Evolutionary conservation across 768 basidiomycete species (phyloP), one percentile per base, ranked within the genome.

Genomic region (Lepiota venenata): DNA sequence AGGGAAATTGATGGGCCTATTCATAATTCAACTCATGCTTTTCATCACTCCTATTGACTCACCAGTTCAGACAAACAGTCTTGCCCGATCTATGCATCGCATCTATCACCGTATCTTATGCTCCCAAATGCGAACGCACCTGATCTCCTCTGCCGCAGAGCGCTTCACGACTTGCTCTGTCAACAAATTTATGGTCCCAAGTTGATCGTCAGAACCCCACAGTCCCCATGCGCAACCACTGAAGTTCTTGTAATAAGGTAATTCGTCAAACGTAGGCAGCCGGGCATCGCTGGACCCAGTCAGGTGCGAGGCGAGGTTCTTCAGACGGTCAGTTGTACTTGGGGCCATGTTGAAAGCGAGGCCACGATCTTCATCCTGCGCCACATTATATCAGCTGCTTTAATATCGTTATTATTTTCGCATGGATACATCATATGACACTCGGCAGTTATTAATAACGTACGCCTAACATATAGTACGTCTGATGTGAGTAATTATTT

Each of bases 161-260:
- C 68, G 67, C 60, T 77, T 72, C n/a, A 87, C 82, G n/a, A 85
- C 76, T 10, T 79, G 77, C 18, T 79, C 77, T 1, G 86, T 86
- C 36, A 88, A 65, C 46, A 87, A 57, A 61, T 87, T 87, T 37
- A 87, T 71, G 4, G 84, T 87, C 1, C 86, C 86, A 16, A 87
- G 71, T 60, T 87, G 72, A 57, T 88, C 86, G 16, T 81, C 77
- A 36, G 74, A 66, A 21, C 85, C 85, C 84, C 84, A 87, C 9
- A 87, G 73, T 3, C 72, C 74, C 86, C 86, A 88, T 2, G 85
- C 86, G 52, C 85, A 87, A 9, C 85, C 86, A 48, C 64, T 75
- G 68, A 61, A 78, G 62, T 70, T 79, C 71, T 73, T 83, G 75
- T 66, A 84, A 10, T 74, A 60, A 11, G 69, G 70, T 27, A 75